A percentile compares a stretch with the other conserved stretches of the same genome.
Evolutionary conservation across 148 eudicot genomes (phyloP).

Genomic region (Cornus florida): DNA sequence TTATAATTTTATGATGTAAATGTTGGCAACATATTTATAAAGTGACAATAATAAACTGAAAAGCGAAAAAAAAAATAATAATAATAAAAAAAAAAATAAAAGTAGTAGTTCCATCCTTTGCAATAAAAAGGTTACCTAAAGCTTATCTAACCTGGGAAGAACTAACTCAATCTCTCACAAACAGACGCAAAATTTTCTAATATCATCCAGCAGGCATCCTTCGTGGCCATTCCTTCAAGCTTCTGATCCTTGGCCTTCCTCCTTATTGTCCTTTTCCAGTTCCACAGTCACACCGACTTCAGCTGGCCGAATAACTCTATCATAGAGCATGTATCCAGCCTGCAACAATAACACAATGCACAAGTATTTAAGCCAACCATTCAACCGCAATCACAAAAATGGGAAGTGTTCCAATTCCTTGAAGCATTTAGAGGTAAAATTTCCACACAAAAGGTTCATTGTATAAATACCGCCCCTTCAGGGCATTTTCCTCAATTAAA

Average conservation of each 20-base stretch:
- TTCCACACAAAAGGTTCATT: no score
- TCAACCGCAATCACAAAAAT: neutral
- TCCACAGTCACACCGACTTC: slow-evolving; percentile 91
- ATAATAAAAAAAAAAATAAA: no score
- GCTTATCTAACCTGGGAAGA: neutral
- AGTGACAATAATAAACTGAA: neutral
- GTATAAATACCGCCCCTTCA: no score
- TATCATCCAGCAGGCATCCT: no score
- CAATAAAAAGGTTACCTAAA: neutral
- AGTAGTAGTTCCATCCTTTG: neutral
- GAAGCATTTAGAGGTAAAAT: no score
- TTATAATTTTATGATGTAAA: neutral
- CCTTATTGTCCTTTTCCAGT: slow-evolving; percentile 20
- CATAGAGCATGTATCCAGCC: slow-evolving; percentile 79
- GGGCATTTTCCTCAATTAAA: neutral
- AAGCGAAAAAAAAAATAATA: no score
- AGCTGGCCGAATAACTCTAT: slow-evolving; percentile 87
- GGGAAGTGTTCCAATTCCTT: neutral
- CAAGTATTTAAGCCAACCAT: neutral
- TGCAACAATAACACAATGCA: slow-evolving; percentile 28
- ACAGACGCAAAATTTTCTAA: neutral
- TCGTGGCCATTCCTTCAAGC: slow-evolving; percentile 8
- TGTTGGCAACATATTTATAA: neutral
- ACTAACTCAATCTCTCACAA: neutral
- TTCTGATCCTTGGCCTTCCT: slow-evolving; percentile 31